A percentile compares a stretch with the other conserved stretches of the same genome.
Evolutionary conservation across 1,284 basidiomycete genomes (phyloP).

Genomic region (Melampsora abietis-canadensis): DNA sequence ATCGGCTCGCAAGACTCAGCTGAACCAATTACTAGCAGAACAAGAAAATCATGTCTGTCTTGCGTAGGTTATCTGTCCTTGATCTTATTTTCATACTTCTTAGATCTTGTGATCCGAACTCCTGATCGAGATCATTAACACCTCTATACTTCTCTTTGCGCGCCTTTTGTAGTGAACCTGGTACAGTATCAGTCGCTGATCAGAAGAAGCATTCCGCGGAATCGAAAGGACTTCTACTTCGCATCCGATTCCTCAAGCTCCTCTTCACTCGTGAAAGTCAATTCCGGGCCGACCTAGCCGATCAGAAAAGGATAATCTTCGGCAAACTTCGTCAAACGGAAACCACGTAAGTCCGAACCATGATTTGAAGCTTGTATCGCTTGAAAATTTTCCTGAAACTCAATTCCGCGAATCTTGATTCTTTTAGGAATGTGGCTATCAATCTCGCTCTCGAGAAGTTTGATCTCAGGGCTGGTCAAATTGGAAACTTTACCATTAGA

Average conservation of each 20-base stretch:
- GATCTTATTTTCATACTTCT: background rate
- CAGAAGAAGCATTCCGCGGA: slow-evolving; percentile 69
- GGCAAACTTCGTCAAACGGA: slow-evolving; percentile 22
- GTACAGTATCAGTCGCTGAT: background rate
- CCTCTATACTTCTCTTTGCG: slow-evolving; percentile 16
- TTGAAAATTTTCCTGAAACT: background rate
- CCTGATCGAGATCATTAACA: slow-evolving; percentile 57
- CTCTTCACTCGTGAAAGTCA: slow-evolving; percentile 80
- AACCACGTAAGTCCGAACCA: slow-evolving; percentile 14
- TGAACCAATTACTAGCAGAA: slow-evolving; percentile 52
- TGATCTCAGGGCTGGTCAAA: slow-evolving; percentile 14
- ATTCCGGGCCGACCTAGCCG: slow-evolving; percentile 71
- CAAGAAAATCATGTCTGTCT: slow-evolving; percentile 62
- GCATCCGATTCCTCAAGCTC: slow-evolving; percentile 87
- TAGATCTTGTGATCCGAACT: slow-evolving; percentile 7
- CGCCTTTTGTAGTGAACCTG: slow-evolving; percentile 7
- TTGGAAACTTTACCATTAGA: slow-evolving; percentile 27
- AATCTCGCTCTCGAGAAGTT: slow-evolving; percentile 35
- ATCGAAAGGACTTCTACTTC: slow-evolving; percentile 78
- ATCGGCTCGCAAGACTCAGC: slow-evolving; percentile 20
- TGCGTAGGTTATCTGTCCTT: slow-evolving; percentile 56
- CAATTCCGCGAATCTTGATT: background rate
- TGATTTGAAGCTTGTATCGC: background rate
- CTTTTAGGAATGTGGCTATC: slow-evolving; percentile 33
- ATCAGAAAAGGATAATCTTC: slow-evolving; percentile 67